Evolutionary conservation across 2,329 filamentous ascomycete species (phyloP), one percentile per base, ranked within the genome.

Genomic region (Calonectria honghensis): DNA sequence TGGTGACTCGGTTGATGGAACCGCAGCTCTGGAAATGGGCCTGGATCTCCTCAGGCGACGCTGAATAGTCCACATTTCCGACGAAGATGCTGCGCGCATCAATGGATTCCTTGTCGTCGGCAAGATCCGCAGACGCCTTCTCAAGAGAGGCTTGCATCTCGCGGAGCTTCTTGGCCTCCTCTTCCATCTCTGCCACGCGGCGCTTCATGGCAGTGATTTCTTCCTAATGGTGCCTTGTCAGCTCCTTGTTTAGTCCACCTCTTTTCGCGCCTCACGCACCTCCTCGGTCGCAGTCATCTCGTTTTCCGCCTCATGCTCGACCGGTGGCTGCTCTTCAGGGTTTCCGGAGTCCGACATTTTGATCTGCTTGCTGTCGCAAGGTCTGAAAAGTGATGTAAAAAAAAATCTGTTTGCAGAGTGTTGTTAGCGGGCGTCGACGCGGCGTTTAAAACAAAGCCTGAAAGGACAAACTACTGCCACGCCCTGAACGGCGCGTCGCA

Each of bases 21-120:
- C 97, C 97, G 82, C 96, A 98, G 89, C 93, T 97, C 89, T 98
- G 96, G 88, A 99, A 99, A 84, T 99, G 97, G 74, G 96, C 95
- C 88, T 99, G 97, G 74, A 99, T 82, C 88, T 99, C 97, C 87
- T 99, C 97, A 3, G 97, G 97, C 35, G 96, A 97, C 29, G 96
- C 96, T 76, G 95, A 96, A 86, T 99, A 99, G 87, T 99, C 97
- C 79, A 99, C 97, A 81, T 99, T 99, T 79, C 97, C 97, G 57
- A 99, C 97, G 85, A 99, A 99, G 86, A 99, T 96, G 87, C 96
- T 98, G 82, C 97, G 93, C 79, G 93, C 93, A 86, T 99, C 97
- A 74, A 99, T 93, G 79, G 98, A 97, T 85, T 98, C 96, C 86
- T 97, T 98, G 88, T 96, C 96, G 84, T 98, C 97, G 78, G 94